Base-by-base conservation (phyloP, 139 green algal genomes). In the Tetradesmus obliquus region DNA sequence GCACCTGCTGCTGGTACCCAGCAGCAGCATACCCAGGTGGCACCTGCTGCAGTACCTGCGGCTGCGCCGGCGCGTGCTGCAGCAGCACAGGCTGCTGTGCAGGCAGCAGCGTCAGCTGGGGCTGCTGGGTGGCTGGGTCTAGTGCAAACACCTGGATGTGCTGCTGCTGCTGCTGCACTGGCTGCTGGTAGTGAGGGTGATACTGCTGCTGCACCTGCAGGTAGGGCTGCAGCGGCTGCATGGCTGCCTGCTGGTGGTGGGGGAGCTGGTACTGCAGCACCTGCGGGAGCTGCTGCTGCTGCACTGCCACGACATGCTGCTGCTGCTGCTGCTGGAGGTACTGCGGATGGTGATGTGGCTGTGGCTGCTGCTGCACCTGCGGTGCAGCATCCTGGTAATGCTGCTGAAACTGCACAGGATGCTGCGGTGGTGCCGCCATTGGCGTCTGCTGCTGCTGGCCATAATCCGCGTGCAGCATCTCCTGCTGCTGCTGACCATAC, bases 281-380 rank as follows among this genome's bases (percentile, higher is more conserved):
- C 32, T 55, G 45, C 8, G 76, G 79, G 1, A 58, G 79, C 79
- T 84, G 79, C 51, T 71, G 60, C 9, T 71, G 60, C 2, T 20
- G 60, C 9, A 71, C 60, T 71, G 60, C 60, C 9, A 71, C 60
- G 2, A 3, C 45, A 1, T 54, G 82, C 82, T 87, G 79, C 32
- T 84, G 79, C 79, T 84, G 82, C 13, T 87, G 82, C 54, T 87
- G 82, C 72, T 81, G 72, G 72, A 51, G 51, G 72, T 81, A 45
- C 54, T 87, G 82, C 55, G 45, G 82, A 22, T 66, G 82, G 45
- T 87, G 82, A 53, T n/a, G 15, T 81, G 72, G 72, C 20, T 53
- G 72, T 13, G 1, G 72, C 72, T 81, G 79, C 8, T 84, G 45
- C 32, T 84, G 79, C 79, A 12, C 13, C 32, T 55, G 79, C 24